Evolutionary conservation across 306 rosid genomes (phyloP), one percentile per base, ranked within the genome.

Genomic region (Nissolia schottii): DNA sequence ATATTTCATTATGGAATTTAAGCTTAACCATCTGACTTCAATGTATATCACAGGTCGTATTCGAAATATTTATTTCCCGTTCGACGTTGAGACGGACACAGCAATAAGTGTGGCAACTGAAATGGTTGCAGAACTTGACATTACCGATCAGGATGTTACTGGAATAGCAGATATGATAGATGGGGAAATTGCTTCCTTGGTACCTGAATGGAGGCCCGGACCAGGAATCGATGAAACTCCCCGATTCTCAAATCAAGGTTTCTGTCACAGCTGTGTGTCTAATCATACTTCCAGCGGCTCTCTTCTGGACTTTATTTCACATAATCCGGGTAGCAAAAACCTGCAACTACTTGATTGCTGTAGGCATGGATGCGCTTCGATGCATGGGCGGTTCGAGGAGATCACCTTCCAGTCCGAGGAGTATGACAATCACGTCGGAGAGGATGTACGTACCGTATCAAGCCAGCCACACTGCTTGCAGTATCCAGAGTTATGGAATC

Each of bases 111-210:
- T 94, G 57, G 96, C 99, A 14, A 82, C 97, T 2, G 99, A 94
- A 82, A 94, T 94, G 99, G 90, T 91, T 55, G 96, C 95, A 23
- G 99, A 94, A 41, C 89, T 94, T 1, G 96, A 91, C 79, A 91
- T 94, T 18, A 91, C 90, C 0, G 97, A 94, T 75, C 99, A 87
- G 73, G 96, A 94, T 80, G 96, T 85, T 43, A 90, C 87, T 46
- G 74, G 90, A 57, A 93, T 93, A 84, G 97, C 98, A 7, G 97
- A 89, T 70, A 93, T 87, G 98, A 93, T 93, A 13, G 98, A 93
- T 40, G 96, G 97, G 31, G 98, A 87, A 73, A 86, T 93, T 27
- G 75, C 89, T 56, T 86, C 88, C 49, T 75, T 93, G 81, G 96
- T 93, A 29, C 98, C 98, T 25, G 90, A 86, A 64, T 93, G 98